Evolutionary conservation across 257 asterid genomes (phyloP).

Genomic region (Plantago ovata): DNA sequence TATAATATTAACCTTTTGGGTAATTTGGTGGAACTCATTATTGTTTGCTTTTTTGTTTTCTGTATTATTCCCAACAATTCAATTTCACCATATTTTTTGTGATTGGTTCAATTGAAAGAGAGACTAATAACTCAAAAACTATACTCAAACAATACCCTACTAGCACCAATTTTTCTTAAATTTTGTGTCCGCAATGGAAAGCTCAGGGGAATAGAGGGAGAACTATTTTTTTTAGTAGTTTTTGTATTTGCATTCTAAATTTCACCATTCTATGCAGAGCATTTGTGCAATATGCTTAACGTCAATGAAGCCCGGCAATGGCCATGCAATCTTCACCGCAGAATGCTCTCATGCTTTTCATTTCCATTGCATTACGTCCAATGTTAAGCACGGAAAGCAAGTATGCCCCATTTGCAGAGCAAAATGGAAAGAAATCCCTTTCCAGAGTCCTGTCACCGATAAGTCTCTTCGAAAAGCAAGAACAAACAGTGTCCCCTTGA

Average conservation of each 20-base stretch:
- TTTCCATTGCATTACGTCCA: conserved; percentile 79
- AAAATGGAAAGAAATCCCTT: conserved; percentile 87
- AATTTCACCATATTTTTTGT: too few species aligned
- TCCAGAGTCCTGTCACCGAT: conserved; percentile 41
- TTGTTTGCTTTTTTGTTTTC: background rate
- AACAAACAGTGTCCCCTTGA: conserved; percentile 28
- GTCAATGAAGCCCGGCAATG: conserved; percentile 65
- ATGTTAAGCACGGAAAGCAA: conserved; percentile 79
- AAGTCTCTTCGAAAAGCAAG: conserved; percentile 35
- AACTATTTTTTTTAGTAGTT: background rate
- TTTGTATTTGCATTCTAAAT: background rate
- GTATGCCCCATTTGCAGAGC: conserved; percentile 86
- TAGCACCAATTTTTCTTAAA: too few species aligned
- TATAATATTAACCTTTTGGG: background rate
- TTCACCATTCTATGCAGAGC: conserved; percentile 37
- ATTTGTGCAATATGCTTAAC: conserved; percentile 79
- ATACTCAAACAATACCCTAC: too few species aligned
- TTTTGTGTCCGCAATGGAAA: too few species aligned
- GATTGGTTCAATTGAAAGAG: too few species aligned
- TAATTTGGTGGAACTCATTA: conserved; percentile 5
- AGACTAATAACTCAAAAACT: too few species aligned
- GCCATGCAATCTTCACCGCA: conserved; percentile 92
- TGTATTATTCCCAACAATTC: background rate
- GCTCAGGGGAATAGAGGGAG: too few species aligned
- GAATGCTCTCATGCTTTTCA: conserved; percentile 95